phyloP scores from a whole-genome alignment of 2,329 filamentous ascomycete species.

The Trichoderma gracile region DNA sequence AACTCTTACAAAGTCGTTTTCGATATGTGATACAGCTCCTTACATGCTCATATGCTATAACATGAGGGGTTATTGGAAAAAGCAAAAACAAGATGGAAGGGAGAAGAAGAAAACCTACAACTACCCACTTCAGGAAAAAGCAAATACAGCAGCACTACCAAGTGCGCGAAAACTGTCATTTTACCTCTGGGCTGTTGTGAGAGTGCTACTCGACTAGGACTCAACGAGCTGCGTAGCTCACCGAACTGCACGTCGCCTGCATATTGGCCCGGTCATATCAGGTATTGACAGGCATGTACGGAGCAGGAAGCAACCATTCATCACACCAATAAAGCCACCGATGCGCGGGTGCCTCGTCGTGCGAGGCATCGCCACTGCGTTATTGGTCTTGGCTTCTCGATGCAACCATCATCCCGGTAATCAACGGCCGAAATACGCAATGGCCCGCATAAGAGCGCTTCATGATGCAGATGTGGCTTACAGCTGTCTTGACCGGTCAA shows the following conservation, averaged over 20 bases:
- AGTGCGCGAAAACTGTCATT: conserved; percentile 34
- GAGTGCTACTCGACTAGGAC: neutral
- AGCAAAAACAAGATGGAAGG: conserved; percentile 24
- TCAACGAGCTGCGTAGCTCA: neutral
- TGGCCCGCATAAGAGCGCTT: neutral
- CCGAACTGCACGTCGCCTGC: conserved; percentile 20
- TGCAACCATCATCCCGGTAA: neutral
- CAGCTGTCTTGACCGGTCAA: neutral
- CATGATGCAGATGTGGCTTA: neutral
- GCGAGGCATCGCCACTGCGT: neutral
- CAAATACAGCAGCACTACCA: conserved; percentile 16
- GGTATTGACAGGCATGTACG: conserved; percentile 13
- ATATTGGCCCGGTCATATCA: conserved; percentile 1
- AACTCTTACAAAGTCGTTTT: neutral
- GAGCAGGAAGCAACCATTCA: neutral
- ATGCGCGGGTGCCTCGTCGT: neutral
- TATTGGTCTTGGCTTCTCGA: neutral
- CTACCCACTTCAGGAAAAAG: neutral
- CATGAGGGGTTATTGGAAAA: neutral
- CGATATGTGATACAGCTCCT: neutral
- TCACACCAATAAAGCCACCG: neutral
- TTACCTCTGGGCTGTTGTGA: conserved; percentile 18
- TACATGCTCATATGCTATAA: neutral
- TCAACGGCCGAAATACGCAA: neutral
- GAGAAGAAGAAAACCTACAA: neutral